Evolutionary conservation across 208 protist species (phyloP), one percentile per base, ranked within the genome.

Genomic region (Trypanosoma boissoni): DNA sequence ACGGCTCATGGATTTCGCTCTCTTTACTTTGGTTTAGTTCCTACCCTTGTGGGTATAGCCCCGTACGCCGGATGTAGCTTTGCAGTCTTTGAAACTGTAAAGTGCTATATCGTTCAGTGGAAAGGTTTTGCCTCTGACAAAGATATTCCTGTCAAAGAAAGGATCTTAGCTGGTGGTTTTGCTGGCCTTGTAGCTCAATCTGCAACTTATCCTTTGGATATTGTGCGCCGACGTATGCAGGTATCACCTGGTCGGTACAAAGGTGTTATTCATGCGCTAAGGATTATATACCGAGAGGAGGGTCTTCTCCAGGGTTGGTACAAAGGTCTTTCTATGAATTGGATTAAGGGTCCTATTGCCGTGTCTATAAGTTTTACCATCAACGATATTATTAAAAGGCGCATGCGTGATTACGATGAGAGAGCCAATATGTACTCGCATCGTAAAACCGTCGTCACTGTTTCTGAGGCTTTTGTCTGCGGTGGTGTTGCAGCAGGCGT

Each of bases 41-140:
- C 93, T 2, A 98, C 95, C 1, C 50, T 97, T n/a, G 62, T 92
- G 9, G 95, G 95, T 59, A 97, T 98, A 46, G 76, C 96, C 24
- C 93, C 93, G 6, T 98, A 98, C 75, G 92, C 95, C 8, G 95
- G 93, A 34, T 88, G 88, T 64, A 93, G 84, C 41, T 98, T 98
- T 69, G 83, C 89, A 20, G 92, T 84, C 63, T 96, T 94, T 63
- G 93, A 96, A 48, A 91, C 83, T 16, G 61, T 95, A 32, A 97
- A 96, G 75, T 63, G 70, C 43, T 77, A 81, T 58, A 76, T 89
- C 58, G 72, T 84, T 53, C 52, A 63, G 52, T 67, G 53, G 43
- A 61, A 71, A 12, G 53, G 70, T 31, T 72, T 92, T 18, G 43
- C 71, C n/a, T 81, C 72, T 39, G 83, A 92, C 26, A 81, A 81